Conservation (phyloP, 139 green algal species). For the Auxenochlorella pyrenoidosa region DNA sequence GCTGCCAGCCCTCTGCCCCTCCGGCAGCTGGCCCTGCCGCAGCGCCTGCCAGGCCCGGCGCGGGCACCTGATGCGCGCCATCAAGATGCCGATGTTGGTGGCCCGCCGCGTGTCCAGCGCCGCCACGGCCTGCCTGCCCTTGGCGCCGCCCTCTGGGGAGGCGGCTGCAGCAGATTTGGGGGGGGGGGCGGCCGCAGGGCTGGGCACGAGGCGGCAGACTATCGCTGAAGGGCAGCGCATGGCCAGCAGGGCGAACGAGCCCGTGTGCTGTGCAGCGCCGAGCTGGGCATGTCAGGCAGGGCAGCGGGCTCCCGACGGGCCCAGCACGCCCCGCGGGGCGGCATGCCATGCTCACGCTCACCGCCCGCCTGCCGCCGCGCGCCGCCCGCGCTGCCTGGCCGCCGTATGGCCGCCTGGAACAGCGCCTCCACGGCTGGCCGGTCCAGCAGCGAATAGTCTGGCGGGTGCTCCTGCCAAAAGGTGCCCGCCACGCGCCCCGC, state of each 20-base stretch:
- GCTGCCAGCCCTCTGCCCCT: too few species aligned
- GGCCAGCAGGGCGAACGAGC: too few species aligned
- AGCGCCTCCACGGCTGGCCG: constrained; percentile 30
- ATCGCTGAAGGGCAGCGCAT: too few species aligned
- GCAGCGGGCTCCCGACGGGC: too few species aligned
- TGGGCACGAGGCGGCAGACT: too few species aligned
- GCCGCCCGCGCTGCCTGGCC: not conserved
- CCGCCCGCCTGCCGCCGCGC: not conserved
- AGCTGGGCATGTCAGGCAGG: too few species aligned
- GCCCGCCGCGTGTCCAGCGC: constrained; percentile 52
- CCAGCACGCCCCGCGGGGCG: too few species aligned
- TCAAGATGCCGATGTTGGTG: constrained; percentile 37
- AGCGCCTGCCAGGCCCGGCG: too few species aligned
- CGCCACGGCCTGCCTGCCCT: constrained; percentile 39
- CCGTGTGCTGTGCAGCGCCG: too few species aligned
- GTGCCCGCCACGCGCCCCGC: constrained; percentile 44
- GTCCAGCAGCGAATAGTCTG: constrained; percentile 34
- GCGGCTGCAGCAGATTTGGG: not conserved
- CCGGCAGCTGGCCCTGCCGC: too few species aligned
- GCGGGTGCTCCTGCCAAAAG: constrained; percentile 47
- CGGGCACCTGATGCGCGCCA: not conserved
- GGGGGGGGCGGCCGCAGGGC: too few species aligned
- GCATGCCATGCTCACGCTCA: not conserved
- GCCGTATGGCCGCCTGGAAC: constrained; percentile 39
- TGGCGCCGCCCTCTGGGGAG: not conserved